Base-by-base conservation (phyloP, 495 filamentous ascomycete genomes). In the Delitschia confertaspora region DNA sequence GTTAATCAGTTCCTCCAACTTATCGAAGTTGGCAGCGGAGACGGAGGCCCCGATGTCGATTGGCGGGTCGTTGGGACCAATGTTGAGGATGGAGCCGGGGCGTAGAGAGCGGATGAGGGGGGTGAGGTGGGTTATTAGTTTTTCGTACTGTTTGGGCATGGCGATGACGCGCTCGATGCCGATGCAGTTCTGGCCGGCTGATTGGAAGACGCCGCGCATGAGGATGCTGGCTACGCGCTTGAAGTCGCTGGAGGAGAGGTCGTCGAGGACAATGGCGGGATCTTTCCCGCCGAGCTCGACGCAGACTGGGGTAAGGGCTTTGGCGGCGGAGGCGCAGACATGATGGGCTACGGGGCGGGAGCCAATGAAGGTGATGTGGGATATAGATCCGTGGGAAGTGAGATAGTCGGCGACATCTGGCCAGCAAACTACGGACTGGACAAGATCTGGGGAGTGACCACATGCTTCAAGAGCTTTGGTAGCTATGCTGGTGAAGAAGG, bases 301-400 rank as follows among this genome's bases (percentile, higher is more conserved):
- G 37, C 80, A 78, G 1, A 94, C 73, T 0, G 93, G 89, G 2
- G 73, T 94, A 1, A 99, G 73, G 14, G 74, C 67, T 59, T 84
- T 87, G 21, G 93, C 83, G 17, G 91, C 87, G 1, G 82, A 85
- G 39, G 76, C 75, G 53, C 84, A 87, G 42, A 99, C 89, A 46
- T 84, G 74, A 64, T 93, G 84, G 26, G 88, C 91, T 21, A 95
- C 80, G 3, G 82, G 79, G 4, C 80, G 75, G 14, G 84, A 91
- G 41, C 91, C 91, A 62, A 99, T 99, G 68, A 99, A 99, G n/a
- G 91, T 96, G 42, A 99, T 67, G 58, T 99, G 93, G 23, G 76
- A 68, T 51, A 96, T 85, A 5, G 70, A 74, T 0, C 83, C 79
- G 62, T 96, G 89, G 11, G 80, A 85, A 18, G 88, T 94, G n/a